Evolutionary conservation across 345 rosid genomes (phyloP), one percentile per base, ranked within the genome.

Genomic region (Lumnitzera racemosa): DNA sequence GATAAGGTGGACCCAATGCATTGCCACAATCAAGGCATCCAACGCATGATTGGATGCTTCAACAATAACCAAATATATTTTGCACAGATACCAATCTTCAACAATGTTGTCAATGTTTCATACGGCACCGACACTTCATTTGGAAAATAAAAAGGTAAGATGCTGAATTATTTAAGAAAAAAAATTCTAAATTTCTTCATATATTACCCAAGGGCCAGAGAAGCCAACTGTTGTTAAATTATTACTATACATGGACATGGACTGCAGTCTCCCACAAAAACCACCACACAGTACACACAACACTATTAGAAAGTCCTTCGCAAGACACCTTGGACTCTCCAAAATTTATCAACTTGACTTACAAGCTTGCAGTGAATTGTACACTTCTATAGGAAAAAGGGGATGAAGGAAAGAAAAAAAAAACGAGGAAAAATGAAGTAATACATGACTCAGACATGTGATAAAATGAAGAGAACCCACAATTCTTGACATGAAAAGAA

Each of bases 201-300:
- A 49, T 14, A 49, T 49, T 49, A 49, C 52, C 2, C 20, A 49
- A 49, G 9, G 14, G 53, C 49, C 65, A 31, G 17, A 58, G 15
- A 29, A 56, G 66, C 52, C 62, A 61, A 36, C 24, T 6, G 51
- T 53, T 65, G 16, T 1, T 14, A 61, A 54, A 48, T 66, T 76
- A 76, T 72, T 68, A 50, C 64, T 7, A 47, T 72, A 59, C 61
- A 60, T 61, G 67, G 58, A 58, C 41, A 51, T 46, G 20, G 62
- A 54, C 63, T 67, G 55, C 72, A 69, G 51, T 46, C 23, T 56
- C 51, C 51, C 72, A 56, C 70, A 51, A 36, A 62, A 36, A 62
- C 16, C 54, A 36, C 52, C 61, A 57, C 47, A 63, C 46, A 13
- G 52, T 63, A 48, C 61, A 59, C 57, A 17, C 53, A 24, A 72